These are phyloP conservation scores for Protea cynaroides DNA, from an alignment of 164 flowering plant genomes.

Conservation along the genomic window DNA sequence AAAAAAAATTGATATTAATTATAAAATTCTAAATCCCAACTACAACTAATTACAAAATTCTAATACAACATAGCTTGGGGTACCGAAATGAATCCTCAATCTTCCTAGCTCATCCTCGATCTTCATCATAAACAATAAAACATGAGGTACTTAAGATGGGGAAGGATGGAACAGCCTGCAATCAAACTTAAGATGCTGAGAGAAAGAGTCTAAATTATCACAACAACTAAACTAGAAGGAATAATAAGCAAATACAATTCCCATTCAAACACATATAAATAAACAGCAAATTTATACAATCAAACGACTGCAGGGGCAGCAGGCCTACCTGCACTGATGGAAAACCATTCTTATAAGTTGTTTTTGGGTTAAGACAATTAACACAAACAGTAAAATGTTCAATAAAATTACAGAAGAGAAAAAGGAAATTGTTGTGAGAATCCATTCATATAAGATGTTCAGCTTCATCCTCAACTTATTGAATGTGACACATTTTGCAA, in stretches of 20 bases:
- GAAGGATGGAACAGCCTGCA: conserved; percentile 96
- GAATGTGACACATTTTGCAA: conserved; percentile 78
- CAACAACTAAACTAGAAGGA: no score
- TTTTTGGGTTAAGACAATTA: not conserved
- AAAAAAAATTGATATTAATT: no score
- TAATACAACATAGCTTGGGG: no score
- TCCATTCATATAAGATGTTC: not conserved
- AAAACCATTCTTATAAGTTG: conserved; percentile 50
- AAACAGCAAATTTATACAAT: not conserved
- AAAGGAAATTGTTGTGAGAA: not conserved
- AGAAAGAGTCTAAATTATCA: not conserved
- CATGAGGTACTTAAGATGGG: no score
- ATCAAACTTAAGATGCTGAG: conserved; percentile 10
- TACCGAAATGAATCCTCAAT: no score
- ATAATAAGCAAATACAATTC: not conserved
- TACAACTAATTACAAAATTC: no score
- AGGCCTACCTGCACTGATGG: conserved; percentile 81
- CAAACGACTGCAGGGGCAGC: not conserved
- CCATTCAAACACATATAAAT: not conserved
- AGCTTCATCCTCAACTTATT: conserved; percentile 54
- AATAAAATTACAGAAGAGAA: not conserved
- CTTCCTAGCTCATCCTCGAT: no score
- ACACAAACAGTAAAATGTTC: not conserved
- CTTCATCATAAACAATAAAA: no score
- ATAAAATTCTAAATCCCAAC: no score